Evolutionary conservation across 169 alveolate genomes (phyloP).

Genomic region (Plasmodium inui): DNA sequence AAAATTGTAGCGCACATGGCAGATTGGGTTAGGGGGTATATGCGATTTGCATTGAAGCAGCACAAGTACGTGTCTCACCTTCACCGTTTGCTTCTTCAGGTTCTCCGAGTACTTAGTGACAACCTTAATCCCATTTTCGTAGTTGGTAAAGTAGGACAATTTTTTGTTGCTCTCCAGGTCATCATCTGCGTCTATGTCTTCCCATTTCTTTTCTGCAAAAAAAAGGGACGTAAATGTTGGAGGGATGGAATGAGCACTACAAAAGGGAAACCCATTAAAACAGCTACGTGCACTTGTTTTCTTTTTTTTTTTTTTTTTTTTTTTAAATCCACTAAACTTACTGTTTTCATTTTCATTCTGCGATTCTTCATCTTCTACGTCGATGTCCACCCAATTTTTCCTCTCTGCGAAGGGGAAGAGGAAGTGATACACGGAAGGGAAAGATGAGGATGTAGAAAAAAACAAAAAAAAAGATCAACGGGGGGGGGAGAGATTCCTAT

Average conservation of each 20-base stretch:
- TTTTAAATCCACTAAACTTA: not conserved
- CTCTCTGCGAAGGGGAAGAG: slow-evolving; percentile 11
- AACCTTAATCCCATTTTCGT: slow-evolving; percentile 84
- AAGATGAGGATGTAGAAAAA: not conserved
- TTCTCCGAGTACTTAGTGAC: slow-evolving; percentile 84
- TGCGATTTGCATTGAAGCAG: too few species aligned
- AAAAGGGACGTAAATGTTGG: not conserved
- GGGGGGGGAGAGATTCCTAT: not conserved
- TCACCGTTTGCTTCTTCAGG: slow-evolving; percentile 86
- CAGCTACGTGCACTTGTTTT: not conserved
- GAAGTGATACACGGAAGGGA: not conserved
- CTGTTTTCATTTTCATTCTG: slow-evolving; percentile 62
- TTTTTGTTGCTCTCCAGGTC: slow-evolving; percentile 82
- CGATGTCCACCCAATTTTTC: slow-evolving; percentile 68
- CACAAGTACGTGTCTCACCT: slow-evolving; percentile 71
- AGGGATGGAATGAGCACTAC: not conserved
- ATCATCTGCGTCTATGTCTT: slow-evolving; percentile 87
- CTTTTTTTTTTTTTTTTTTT: not conserved
- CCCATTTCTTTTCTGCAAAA: slow-evolving; percentile 85
- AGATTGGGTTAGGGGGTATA: too few species aligned
- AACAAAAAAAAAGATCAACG: not conserved
- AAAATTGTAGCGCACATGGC: not conserved
- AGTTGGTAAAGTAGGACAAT: slow-evolving; percentile 79
- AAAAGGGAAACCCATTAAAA: not conserved
- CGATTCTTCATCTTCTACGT: slow-evolving; percentile 66